phyloP scores from a whole-genome alignment of 2,329 filamentous ascomycete genomes.

The Talaromyces funiculosus region DNA sequence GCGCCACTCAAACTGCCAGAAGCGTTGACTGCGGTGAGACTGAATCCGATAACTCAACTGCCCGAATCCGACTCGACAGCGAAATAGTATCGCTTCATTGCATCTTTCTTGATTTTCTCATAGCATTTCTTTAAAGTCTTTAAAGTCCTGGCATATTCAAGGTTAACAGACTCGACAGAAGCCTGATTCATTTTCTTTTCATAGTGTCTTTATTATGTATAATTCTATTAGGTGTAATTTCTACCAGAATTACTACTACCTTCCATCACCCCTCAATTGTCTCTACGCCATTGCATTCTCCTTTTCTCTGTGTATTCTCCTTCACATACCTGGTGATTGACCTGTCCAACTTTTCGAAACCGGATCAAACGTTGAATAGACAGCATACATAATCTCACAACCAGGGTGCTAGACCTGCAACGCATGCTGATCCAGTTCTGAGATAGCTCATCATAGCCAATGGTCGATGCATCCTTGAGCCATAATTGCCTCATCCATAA shows the following conservation, averaged over 20 bases:
- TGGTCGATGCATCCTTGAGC: background rate
- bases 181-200: background rate
- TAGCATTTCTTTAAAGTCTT: slow-evolving; percentile 1
- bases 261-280: background rate
- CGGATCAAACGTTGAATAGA: background rate
- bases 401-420: background rate
- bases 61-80: background rate
- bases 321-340: background rate
- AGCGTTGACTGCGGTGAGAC: slow-evolving; percentile 27
- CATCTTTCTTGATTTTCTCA: background rate
- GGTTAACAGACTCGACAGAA: background rate
- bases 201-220: background rate
- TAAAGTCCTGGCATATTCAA: background rate
- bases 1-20: slow-evolving; percentile 64
- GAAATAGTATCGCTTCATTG: slow-evolving; percentile 3
- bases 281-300: background rate
- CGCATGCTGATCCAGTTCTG: background rate
- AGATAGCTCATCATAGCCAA: background rate
- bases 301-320: background rate
- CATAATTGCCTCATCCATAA: background rate
- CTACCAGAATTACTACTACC: background rate
- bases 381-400: background rate
- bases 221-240: background rate
- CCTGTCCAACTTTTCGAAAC: background rate
- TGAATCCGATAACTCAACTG: slow-evolving; percentile 22